Evolutionary conservation across 2,329 filamentous ascomycete genomes (phyloP).

Genomic region (Fusarium sarcochroum): DNA sequence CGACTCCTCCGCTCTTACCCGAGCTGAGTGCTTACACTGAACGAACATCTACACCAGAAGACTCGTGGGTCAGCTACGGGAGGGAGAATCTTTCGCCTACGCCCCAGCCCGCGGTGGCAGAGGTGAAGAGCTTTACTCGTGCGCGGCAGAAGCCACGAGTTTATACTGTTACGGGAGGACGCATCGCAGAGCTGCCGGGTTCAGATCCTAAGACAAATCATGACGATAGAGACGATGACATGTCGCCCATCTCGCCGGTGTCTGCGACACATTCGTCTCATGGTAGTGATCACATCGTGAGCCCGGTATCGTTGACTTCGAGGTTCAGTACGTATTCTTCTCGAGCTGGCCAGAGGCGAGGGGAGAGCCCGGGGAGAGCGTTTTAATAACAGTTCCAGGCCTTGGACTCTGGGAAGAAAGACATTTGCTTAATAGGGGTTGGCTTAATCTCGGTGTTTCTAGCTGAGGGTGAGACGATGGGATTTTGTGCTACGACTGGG

Average conservation of each 20-base stretch:
- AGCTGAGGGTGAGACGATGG: constrained; percentile 11
- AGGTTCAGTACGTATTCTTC: constrained; percentile 25
- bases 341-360: neutral
- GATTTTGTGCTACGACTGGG: constrained; percentile 23
- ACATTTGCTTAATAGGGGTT: constrained; percentile 7
- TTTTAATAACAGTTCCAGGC: neutral
- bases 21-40: constrained; percentile 22
- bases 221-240: neutral
- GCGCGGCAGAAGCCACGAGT: constrained; percentile 43
- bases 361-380: neutral
- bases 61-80: constrained; percentile 36
- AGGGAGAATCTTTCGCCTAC: constrained; percentile 44
- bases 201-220: constrained; percentile 1
- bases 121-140: constrained; percentile 43
- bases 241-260: constrained; percentile 19
- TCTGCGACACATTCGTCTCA: constrained; percentile 10
- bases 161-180: constrained; percentile 38
- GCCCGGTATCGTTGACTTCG: constrained; percentile 23
- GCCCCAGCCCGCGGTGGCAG: constrained; percentile 46
- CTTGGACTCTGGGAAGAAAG: neutral
- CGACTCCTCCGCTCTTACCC: constrained; percentile 4
- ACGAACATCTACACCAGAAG: constrained; percentile 9
- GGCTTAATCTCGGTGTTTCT: constrained; percentile 29
- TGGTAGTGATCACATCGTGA: constrained; percentile 5
- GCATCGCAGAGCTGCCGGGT: constrained; percentile 17